Percentiles rank a stretch among this genome's conserved stretches.
Evolutionary conservation across 805 yeast genomes (phyloP).

Genomic region (Schizosaccharomyces lindneri): DNA sequence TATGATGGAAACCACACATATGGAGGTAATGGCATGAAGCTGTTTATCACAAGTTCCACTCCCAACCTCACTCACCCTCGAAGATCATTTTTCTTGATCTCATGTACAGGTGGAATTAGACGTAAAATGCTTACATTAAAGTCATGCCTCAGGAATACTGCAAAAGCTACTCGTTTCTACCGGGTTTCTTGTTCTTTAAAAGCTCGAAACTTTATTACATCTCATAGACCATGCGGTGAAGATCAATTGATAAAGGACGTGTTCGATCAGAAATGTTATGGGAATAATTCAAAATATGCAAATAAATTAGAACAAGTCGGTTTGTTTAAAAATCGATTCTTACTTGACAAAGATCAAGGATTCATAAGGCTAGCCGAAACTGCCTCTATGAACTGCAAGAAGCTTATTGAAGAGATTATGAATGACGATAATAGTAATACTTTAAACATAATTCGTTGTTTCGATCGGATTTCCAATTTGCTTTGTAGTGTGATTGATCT

Average conservation of each 20-base stretch:
- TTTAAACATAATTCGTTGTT: constrained; percentile 13
- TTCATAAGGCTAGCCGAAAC: background rate
- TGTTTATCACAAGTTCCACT: too few species aligned
- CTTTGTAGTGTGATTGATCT: constrained; percentile 81
- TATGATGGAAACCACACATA: background rate
- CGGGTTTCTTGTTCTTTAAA: too few species aligned
- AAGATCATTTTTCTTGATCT: too few species aligned
- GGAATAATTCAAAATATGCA: background rate
- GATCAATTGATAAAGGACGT: background rate
- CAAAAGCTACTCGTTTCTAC: too few species aligned
- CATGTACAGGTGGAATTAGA: too few species aligned
- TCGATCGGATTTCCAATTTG: constrained; percentile 70
- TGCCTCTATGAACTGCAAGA: background rate
- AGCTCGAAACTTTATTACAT: background rate
- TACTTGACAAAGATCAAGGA: background rate
- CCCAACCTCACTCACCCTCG: too few species aligned
- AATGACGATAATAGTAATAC: background rate
- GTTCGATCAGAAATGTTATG: background rate
- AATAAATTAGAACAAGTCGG: background rate
- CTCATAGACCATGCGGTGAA: background rate
- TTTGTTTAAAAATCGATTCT: background rate
- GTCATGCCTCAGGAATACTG: too few species aligned
- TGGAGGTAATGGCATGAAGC: background rate
- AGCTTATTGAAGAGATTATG: background rate
- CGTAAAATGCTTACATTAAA: too few species aligned